phyloP scores from a whole-genome alignment of 2,329 filamentous ascomycete species.

The Fusarium pseudoanthophilum region DNA sequence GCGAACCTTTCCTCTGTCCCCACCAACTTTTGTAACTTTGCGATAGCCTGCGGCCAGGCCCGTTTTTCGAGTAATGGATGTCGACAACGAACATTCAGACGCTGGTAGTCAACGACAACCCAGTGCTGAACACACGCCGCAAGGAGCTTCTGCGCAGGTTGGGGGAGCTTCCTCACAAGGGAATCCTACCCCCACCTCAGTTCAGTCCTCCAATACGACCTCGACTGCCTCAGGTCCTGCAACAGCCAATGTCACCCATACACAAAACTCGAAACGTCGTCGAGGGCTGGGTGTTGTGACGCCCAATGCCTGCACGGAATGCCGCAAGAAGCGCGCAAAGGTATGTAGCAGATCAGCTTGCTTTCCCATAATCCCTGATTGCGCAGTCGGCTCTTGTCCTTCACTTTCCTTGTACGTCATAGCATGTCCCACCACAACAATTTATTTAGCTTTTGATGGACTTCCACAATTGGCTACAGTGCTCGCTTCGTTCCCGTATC shows the following conservation, averaged over 20 bases:
- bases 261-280: constrained; percentile 60
- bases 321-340: constrained; percentile 71
- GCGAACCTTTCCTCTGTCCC: background rate
- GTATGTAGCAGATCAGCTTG: constrained; percentile 48
- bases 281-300: constrained; percentile 67
- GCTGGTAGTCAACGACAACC: constrained; percentile 46
- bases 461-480: background rate
- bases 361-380: background rate
- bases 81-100: constrained; percentile 47
- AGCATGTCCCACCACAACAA: background rate
- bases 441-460: background rate
- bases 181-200: constrained; percentile 46
- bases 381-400: background rate
- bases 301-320: constrained; percentile 70
- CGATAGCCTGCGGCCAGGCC: constrained; percentile 17
- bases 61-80: constrained; percentile 45
- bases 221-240: constrained; percentile 38
- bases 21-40: background rate
- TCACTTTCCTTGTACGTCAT: background rate
- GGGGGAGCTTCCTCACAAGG: constrained; percentile 43
- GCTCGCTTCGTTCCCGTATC: background rate
- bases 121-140: constrained; percentile 50
- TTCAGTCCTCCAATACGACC: constrained; percentile 44
- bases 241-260: constrained; percentile 32
- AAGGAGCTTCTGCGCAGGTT: constrained; percentile 39